A percentile compares a stretch with the other conserved stretches of the same genome.
Evolutionary conservation across 768 basidiomycete species (phyloP).

Genomic region (Pleurotus tuber-regium): DNA sequence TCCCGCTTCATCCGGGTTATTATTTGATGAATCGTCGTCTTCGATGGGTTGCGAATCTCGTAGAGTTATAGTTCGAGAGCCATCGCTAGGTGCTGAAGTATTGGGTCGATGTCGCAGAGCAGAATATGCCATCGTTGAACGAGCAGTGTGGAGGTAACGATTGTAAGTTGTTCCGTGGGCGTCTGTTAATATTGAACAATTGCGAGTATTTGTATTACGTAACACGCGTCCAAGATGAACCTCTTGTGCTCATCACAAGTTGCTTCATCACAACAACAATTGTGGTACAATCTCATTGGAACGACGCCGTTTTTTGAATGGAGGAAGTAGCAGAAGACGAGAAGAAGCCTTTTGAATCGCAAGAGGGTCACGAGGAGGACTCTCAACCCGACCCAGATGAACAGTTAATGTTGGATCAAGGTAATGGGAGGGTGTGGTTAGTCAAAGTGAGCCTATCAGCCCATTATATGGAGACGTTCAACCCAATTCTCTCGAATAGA

Average conservation of each 20-base stretch:
- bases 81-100: constrained; percentile 45
- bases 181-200: too few species aligned
- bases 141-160: too few species aligned
- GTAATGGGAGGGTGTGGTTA: constrained; percentile 77
- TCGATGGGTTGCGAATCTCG: constrained; percentile 31
- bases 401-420: constrained; percentile 73
- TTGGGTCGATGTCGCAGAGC: too few species aligned
- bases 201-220: too few species aligned
- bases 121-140: too few species aligned
- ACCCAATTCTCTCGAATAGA: constrained; percentile 37
- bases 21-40: constrained; percentile 16
- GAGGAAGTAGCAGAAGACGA: constrained; percentile 47
- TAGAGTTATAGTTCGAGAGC: constrained; percentile 54
- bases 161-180: too few species aligned
- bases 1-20: constrained; percentile 15
- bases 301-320: not conserved
- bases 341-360: constrained; percentile 69
- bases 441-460: too few species aligned
- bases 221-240: too few species aligned
- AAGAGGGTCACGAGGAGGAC: constrained; percentile 53
- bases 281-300: too few species aligned
- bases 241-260: too few species aligned
- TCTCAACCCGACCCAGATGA: constrained; percentile 78
- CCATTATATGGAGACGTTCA: constrained; percentile 16
- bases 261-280: too few species aligned